Base-by-base conservation (phyloP, 495 filamentous ascomycete species). In the Penicillium taxi region DNA sequence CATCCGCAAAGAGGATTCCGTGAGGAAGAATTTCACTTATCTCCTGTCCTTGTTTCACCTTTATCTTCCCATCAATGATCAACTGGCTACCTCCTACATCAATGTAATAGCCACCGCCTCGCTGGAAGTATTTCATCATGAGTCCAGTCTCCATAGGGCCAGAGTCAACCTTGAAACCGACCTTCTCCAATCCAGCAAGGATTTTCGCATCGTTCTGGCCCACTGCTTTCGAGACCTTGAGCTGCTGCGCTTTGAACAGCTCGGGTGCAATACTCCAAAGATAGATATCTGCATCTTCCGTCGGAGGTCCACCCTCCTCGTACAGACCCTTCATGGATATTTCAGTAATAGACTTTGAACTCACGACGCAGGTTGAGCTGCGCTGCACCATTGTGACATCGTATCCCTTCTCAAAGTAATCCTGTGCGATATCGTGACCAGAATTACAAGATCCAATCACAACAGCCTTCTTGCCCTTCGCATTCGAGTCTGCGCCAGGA, bases 341-440 rank as follows among this genome's bases (percentile, higher is more conserved):
- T 9, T 74, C 60, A 11, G 70, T 50, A 6, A 72, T 71, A 0
- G 69, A 65, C 4, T 76, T 56, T 9, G 70, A 75, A 0, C 74
- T 72, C 5, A 88, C 58, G 22, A 94, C 79, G 36, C 70, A 79
- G 0, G 86, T 90, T 9, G 77, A 76, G 1, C 79, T 81, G 12
- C 86, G 75, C 64, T 93, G 86, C 8, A 93, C 65, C 50, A 93
- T 77, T 6, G 84, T 90, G n/a, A 89, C 81, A n/a, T 82, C 69
- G 45, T 83, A 82, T 1, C 86, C 86, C 26, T 83, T 78, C 49
- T 90, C 84, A 53, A 77, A 78, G 50, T 70, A 90, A 46, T 90
- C 81, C 52, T 90, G 83, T 20, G 81, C 79, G 43, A 93, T 93
- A 52, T 93, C 86, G 46, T 89, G 79, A 8, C 70, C 77, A 2